Base-by-base conservation (phyloP, 331 rosid genomes). In the Rhamnella rubrinervis region DNA sequence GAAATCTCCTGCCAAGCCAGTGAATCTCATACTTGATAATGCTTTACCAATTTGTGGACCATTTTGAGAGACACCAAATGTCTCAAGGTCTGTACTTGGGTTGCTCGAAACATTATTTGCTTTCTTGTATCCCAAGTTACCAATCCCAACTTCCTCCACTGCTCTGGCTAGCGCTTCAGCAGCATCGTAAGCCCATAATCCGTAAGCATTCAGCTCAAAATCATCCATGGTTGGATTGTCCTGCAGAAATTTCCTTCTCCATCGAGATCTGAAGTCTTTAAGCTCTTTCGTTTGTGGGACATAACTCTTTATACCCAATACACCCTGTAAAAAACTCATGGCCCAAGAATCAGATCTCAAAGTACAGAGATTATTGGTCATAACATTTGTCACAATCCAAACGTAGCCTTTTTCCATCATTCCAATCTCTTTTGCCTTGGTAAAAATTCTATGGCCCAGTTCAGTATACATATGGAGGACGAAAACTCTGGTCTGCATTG, bases 401-500 rank as follows among this genome's bases (percentile, higher is more conserved):
- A 62, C 78, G 59, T 72, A 78, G 5, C 61, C 82, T 19, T 57
- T 23, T 13, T 57, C 44, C 66, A 78, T 74, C 83, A 79, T 69
- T 17, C 79, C 83, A 64, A 74, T 74, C 68, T 79, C 73, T 41
- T 69, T 74, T 1, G 83, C 79, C 28, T 47, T 74, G 21, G n/a
- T 14, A 15, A 79, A 79, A 28, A 79, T 28, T 5, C 69, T 58
- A 31, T 66, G 9, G 14, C 79, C 68, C 4, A 79, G 37, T 35
- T 46, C 15, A 7, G 20, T 10, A 7, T 10, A 5, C 64, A 71
- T 79, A 47, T 79, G 79, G 20, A 79, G 79, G 31, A 79, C 57
- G 17, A 74, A 79, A 28, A 79, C 79, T 58, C 79, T 68, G 2
- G 79, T 69, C 35, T 68, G 79, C 83, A 69, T 79, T 7, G 79